These are phyloP conservation scores for Colletotrichum sidae DNA, from an alignment of 2,329 filamentous ascomycete genomes.

Conservation along the genomic window DNA sequence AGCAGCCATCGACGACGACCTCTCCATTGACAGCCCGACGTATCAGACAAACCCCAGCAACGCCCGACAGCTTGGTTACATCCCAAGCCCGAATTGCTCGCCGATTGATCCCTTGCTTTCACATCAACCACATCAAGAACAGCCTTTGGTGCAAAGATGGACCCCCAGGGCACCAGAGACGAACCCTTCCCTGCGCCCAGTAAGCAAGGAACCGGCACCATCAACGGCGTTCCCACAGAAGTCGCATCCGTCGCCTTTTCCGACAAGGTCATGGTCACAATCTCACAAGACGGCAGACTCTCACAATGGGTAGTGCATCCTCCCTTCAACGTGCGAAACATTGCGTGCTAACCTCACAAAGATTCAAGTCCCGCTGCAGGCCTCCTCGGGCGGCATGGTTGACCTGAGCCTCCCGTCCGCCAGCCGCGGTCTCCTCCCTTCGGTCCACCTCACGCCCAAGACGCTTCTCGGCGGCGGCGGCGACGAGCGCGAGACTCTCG, in stretches of 20 bases:
- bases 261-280: slow-evolving; percentile 91
- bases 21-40: too few relatives aligned
- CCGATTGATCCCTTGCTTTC: too few relatives aligned
- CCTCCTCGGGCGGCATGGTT: slow-evolving; percentile 71
- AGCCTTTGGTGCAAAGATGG: slow-evolving; percentile 47
- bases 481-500: slow-evolving; percentile 82
- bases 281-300: slow-evolving; percentile 86
- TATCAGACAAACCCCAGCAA: too few relatives aligned
- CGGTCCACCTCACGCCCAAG: slow-evolving; percentile 84
- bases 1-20: too few relatives aligned
- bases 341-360: slow-evolving; percentile 45
- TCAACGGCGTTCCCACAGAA: slow-evolving; percentile 78
- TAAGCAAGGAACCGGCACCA: slow-evolving; percentile 67
- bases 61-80: too few relatives aligned
- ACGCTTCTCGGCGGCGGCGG: slow-evolving; percentile 88
- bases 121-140: too few relatives aligned
- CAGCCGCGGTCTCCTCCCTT: slow-evolving; percentile 71
- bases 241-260: slow-evolving; percentile 80
- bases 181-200: slow-evolving; percentile 77
- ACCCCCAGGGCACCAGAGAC: slow-evolving; percentile 52
- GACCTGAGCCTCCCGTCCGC: slow-evolving; percentile 67
- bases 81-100: too few relatives aligned
- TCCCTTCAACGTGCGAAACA: slow-evolving; percentile 37
- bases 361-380: slow-evolving; percentile 84
- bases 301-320: slow-evolving; percentile 83